phyloP scores from a whole-genome alignment of 164 flowering plant species.

The Dillenia suffruticosa region DNA sequence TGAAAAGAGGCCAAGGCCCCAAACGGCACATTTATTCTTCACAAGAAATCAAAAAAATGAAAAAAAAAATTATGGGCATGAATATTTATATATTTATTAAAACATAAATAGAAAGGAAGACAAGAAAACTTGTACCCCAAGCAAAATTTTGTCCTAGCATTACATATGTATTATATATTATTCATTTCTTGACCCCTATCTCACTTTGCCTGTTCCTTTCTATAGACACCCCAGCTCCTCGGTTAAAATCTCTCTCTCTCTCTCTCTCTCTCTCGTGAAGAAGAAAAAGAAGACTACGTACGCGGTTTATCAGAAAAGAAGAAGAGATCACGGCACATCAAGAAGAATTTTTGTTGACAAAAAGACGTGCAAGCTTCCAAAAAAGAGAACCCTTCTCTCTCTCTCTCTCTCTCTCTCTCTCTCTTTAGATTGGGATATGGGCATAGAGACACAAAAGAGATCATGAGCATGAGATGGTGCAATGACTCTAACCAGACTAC shows the following conservation, averaged over 20 bases:
- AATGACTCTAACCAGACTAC: conserved; percentile 17
- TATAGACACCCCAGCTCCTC: too few species aligned
- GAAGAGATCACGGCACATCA: too few species aligned
- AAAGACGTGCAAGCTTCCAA: background rate
- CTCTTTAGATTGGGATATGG: conserved; percentile 4
- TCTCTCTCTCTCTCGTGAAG: conserved; percentile 5
- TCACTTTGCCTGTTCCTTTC: too few species aligned
- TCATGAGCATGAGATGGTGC: conserved; percentile 60
- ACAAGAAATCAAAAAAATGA: too few species aligned
- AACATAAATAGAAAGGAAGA: background rate
- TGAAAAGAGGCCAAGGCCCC: too few species aligned
- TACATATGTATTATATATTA: too few species aligned
- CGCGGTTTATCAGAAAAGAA: too few species aligned
- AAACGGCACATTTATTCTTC: too few species aligned
- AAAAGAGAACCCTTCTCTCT: background rate
- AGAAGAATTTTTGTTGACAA: too few species aligned
- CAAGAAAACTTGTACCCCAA: conserved; percentile 16
- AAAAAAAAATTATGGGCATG: too few species aligned
- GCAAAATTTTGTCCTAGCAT: conserved; percentile 18
- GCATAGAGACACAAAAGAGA: conserved; percentile 32
- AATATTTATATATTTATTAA: background rate
- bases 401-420: conserved; percentile 9
- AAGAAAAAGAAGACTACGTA: background rate
- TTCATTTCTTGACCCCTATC: too few species aligned
- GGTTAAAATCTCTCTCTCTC: conserved; percentile 5